A percentile compares a stretch with the other conserved stretches of the same genome.
Conservation (phyloP, 768 basidiomycete genomes). For the Lentinus tigrinus region DNA sequence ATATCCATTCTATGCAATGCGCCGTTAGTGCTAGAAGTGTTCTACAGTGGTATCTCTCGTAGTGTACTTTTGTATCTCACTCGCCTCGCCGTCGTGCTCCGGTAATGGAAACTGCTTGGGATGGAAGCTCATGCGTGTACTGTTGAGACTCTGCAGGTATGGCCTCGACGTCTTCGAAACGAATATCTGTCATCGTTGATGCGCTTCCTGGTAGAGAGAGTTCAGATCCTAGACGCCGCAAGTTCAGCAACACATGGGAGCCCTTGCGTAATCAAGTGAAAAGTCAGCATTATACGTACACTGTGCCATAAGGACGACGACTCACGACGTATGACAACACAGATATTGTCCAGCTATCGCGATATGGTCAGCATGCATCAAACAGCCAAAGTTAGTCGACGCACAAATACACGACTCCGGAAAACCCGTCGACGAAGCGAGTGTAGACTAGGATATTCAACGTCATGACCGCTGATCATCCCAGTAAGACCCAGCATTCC, state of each 20-base stretch:
- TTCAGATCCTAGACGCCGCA: neutral
- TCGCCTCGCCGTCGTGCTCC: no score
- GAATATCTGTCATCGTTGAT: neutral
- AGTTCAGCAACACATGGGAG: constrained; percentile 12
- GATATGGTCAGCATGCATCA: neutral
- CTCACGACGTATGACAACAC: constrained; percentile 9
- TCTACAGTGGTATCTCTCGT: no score
- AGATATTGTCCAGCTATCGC: constrained; percentile 7
- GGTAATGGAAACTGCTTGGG: no score
- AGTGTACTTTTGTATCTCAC: no score
- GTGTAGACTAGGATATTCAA: constrained; percentile 17
- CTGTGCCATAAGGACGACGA: neutral
- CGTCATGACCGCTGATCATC: constrained; percentile 5
- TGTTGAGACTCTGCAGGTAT: neutral
- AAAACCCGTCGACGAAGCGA: neutral
- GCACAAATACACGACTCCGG: constrained; percentile 15
- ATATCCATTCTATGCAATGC: no score
- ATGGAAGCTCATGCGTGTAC: no score
- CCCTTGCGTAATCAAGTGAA: neutral
- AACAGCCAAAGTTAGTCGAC: neutral
- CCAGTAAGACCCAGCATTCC: neutral
- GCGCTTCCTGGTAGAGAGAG: neutral
- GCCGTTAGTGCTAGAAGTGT: no score
- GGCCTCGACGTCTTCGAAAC: neutral
- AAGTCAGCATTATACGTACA: no score